Conservation (phyloP, 192 early-diverging fungal genomes). For the Mortierella claussenii region DNA sequence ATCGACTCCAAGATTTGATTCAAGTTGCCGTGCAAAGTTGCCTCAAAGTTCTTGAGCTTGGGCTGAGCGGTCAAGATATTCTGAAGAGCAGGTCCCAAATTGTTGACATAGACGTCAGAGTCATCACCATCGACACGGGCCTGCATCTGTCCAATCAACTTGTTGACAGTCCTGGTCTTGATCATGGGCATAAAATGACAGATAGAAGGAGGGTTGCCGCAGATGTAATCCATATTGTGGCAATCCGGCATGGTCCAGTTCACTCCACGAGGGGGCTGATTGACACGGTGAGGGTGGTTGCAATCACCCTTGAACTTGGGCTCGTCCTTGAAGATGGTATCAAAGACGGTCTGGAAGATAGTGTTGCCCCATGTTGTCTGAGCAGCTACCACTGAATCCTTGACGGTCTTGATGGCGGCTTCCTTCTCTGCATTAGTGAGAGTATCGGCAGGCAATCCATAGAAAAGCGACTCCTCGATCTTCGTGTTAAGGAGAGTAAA, state of each 20-base stretch:
- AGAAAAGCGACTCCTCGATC: conserved; percentile 28
- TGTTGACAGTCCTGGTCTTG: conserved; percentile 49
- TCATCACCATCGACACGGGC: conserved; percentile 32
- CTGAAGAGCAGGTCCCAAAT: conserved; percentile 33
- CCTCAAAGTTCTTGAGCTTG: conserved; percentile 2
- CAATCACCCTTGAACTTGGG: conserved; percentile 68
- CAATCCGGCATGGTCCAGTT: conserved; percentile 64
- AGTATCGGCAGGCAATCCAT: conserved; percentile 33
- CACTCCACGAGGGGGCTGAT: conserved; percentile 58
- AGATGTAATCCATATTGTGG: conserved; percentile 65
- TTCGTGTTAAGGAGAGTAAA: conserved; percentile 29
- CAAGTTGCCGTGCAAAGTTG: conserved; percentile 39
- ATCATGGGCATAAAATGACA: conserved; percentile 64
- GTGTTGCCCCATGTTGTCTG: conserved; percentile 24
- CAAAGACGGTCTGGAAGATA: conserved; percentile 51
- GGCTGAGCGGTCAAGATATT: conserved; percentile 6
- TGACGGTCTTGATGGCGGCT: conserved; percentile 21
- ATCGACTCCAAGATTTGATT: conserved; percentile 40
- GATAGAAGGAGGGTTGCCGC: conserved; percentile 69
- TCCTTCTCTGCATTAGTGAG: conserved; percentile 19
- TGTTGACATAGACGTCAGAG: conserved; percentile 30
- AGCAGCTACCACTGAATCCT: conserved; percentile 24
- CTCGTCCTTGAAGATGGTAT: conserved; percentile 59
- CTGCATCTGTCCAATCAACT: conserved; percentile 39
- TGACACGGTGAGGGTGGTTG: conserved; percentile 59